Conservation (phyloP, 2,329 filamentous ascomycete genomes). For the Fusarium nygamai region DNA sequence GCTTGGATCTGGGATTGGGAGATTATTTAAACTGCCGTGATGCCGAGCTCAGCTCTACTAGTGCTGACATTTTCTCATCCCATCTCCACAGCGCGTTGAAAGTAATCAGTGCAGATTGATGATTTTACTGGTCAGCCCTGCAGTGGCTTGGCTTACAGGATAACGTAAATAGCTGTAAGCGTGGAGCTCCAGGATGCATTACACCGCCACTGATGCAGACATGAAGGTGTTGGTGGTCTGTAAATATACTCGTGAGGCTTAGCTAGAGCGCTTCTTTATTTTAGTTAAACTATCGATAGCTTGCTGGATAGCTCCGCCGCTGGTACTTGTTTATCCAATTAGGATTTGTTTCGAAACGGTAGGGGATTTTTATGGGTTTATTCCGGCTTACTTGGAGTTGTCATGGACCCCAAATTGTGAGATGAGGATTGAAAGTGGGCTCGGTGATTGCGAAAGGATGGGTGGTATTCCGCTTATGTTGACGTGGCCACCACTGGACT, state of each 20-base stretch:
- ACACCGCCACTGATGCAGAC: slow-evolving; percentile 6
- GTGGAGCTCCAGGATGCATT: not conserved
- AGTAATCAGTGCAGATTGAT: not conserved
- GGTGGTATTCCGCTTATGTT: slow-evolving; percentile 7
- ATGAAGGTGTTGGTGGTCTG: not conserved
- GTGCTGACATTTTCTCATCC: slow-evolving; percentile 15
- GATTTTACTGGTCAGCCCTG: not conserved
- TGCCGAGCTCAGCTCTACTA: slow-evolving; percentile 23
- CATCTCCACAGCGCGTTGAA: not conserved
- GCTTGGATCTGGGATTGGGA: not conserved
- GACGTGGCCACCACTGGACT: not conserved
- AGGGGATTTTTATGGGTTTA: not conserved
- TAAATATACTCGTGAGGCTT: not conserved
- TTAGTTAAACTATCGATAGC: slow-evolving; percentile 5
- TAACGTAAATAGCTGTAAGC: slow-evolving; percentile 1
- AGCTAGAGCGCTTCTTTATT: not conserved
- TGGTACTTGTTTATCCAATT: not conserved
- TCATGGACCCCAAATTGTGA: not conserved
- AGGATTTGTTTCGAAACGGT: not conserved
- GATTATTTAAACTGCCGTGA: slow-evolving; percentile 13
- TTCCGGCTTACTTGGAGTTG: not conserved
- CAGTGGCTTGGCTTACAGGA: not conserved
- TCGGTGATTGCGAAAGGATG: not conserved
- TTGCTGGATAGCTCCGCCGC: not conserved
- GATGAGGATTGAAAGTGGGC: not conserved